These are phyloP conservation scores for Ogataea hybrid DNA, from an alignment of 1,139 yeast species.

Conservation along the genomic window DNA sequence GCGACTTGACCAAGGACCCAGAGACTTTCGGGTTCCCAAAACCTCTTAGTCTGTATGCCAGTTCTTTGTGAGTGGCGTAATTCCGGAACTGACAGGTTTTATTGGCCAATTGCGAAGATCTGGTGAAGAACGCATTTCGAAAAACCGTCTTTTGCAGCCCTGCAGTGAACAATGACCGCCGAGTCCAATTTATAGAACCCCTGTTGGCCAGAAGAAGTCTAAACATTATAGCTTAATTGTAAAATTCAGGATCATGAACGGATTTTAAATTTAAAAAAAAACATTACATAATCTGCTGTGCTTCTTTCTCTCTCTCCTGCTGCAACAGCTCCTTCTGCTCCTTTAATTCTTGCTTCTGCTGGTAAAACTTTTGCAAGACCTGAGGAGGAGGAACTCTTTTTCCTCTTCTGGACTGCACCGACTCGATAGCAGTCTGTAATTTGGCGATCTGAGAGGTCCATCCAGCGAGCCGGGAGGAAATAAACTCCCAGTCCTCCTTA, in stretches of 20 bases:
- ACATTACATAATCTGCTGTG: conserved; percentile 9
- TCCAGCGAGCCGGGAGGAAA: conserved; percentile 18
- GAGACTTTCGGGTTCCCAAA: too few relatives aligned
- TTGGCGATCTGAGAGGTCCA: conserved; percentile 26
- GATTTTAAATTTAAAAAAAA: conserved; percentile 1
- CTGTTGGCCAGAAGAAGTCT: background rate
- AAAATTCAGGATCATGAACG: background rate
- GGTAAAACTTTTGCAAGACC: conserved; percentile 28
- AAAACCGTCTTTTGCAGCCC: background rate
- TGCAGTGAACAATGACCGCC: background rate
- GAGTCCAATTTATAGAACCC: background rate
- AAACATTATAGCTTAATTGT: background rate
- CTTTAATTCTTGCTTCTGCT: conserved; percentile 31
- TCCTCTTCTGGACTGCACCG: conserved; percentile 25
- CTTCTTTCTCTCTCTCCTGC: conserved; percentile 21
- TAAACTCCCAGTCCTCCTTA: conserved; percentile 25
- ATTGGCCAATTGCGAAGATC: background rate
- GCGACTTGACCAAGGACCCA: too few relatives aligned
- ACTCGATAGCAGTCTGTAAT: conserved; percentile 25
- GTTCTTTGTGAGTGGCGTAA: too few relatives aligned
- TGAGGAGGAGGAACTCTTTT: conserved; percentile 30
- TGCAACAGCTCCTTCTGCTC: conserved; percentile 28
- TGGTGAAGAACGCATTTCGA: background rate
- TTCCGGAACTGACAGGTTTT: background rate
- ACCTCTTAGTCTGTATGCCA: too few relatives aligned